Evolutionary conservation across 495 filamentous ascomycete genomes (phyloP).

Genomic region (Lasiosphaeris hirsuta): DNA sequence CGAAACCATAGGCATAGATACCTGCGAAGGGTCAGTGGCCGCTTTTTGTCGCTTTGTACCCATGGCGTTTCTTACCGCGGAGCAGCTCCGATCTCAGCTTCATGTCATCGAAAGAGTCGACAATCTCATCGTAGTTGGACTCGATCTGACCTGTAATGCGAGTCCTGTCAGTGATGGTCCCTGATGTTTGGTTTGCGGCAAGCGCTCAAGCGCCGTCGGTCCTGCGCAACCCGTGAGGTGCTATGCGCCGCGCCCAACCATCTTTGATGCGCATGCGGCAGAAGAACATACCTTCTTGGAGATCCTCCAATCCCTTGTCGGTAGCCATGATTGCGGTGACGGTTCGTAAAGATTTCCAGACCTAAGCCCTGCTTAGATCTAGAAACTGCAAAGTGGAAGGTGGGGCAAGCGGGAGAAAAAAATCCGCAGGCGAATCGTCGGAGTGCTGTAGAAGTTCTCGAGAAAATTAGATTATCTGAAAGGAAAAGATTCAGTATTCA

Average conservation of each 20-base stretch:
- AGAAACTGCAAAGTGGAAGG: constrained; percentile 43
- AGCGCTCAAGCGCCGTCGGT: too few relatives aligned
- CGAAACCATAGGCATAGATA: constrained; percentile 99
- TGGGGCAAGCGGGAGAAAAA: constrained; percentile 44
- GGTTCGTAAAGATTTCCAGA: constrained; percentile 52
- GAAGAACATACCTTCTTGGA: constrained; percentile 72
- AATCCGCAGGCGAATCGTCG: constrained; percentile 39
- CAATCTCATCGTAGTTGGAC: constrained; percentile 99
- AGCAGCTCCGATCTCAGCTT: constrained; percentile 93
- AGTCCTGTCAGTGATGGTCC: constrained; percentile 17
- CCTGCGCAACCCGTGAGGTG: background rate
- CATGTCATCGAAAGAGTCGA: constrained; percentile 98
- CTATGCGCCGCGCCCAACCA: background rate
- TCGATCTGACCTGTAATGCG: constrained; percentile 82
- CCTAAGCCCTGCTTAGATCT: constrained; percentile 66
- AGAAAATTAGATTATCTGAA: constrained; percentile 36
- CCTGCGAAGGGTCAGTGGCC: constrained; percentile 49
- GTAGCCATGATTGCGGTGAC: constrained; percentile 88
- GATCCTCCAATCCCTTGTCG: constrained; percentile 94
- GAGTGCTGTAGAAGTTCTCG: constrained; percentile 35
- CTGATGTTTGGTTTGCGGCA: background rate
- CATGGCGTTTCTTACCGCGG: constrained; percentile 64
- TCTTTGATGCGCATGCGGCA: background rate
- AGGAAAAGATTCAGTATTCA: constrained; percentile 41
- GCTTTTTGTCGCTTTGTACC: constrained; percentile 2